Percentiles rank a stretch among this genome's conserved stretches.
Evolutionary conservation across 73 alveolate species (phyloP).

Genomic region (Tetrahymena elliotti): DNA sequence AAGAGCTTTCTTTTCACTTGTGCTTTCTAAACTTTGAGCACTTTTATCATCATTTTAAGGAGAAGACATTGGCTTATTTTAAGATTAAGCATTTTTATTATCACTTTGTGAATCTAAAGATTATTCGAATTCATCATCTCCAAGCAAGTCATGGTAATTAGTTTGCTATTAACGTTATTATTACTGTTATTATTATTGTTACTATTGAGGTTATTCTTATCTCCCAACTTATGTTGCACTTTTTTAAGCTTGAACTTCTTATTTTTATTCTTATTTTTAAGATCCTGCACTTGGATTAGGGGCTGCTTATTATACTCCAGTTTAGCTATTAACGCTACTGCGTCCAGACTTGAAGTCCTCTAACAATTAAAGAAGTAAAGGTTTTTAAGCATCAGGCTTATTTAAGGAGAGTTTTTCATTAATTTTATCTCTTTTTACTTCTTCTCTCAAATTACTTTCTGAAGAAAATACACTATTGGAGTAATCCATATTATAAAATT

Average conservation of each 20-base stretch:
- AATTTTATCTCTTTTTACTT: constrained; percentile 24
- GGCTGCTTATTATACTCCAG: not conserved
- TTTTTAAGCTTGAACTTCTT: not conserved
- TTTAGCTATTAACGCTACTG: not conserved
- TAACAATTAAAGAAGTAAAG: constrained; percentile 6
- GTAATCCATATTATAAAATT: constrained; percentile 32
- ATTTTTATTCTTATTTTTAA: not conserved
- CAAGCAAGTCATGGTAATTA: not conserved
- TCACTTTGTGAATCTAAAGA: not conserved
- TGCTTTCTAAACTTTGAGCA: not conserved
- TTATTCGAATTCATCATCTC: not conserved
- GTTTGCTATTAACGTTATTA: not conserved
- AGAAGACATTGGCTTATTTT: not conserved
- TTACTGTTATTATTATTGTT: not conserved
- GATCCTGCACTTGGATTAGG: not conserved
- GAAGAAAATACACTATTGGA: constrained; percentile 23
- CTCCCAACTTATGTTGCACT: not conserved
- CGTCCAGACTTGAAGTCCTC: not conserved
- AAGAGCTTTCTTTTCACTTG: not conserved
- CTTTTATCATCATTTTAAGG: not conserved
- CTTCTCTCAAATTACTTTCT: constrained; percentile 36
- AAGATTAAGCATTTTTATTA: not conserved
- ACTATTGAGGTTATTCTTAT: not conserved
- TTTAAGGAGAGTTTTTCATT: constrained; percentile 16
- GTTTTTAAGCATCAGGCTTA: constrained; percentile 12